Percentiles rank a stretch among this genome's conserved stretches.
phyloP scores from a whole-genome alignment of 83 land plant species.

The Diphasiastrum complanatum region DNA sequence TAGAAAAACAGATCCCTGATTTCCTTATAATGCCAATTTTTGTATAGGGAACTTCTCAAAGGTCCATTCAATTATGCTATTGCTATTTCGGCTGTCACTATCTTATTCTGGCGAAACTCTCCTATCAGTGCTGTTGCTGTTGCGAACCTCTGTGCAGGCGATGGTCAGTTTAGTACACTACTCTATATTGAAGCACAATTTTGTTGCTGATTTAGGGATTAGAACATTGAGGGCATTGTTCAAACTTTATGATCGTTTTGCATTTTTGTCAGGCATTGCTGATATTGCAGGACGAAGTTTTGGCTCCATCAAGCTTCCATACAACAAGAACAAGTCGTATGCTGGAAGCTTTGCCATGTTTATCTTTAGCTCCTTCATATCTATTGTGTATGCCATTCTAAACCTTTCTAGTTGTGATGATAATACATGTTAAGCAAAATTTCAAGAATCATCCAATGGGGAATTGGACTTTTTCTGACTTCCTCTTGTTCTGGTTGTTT shows the following conservation, averaged over 20 bases:
- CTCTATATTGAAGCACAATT: too few species aligned
- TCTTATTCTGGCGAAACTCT: conserved; percentile 71
- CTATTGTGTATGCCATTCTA: conserved; percentile 67
- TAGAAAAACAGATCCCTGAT: too few species aligned
- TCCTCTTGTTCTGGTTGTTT: too few species aligned
- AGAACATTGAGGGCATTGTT: too few species aligned
- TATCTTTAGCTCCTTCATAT: conserved; percentile 53
- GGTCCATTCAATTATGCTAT: conserved; percentile 90
- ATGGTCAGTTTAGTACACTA: conserved; percentile 71
- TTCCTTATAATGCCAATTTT: too few species aligned
- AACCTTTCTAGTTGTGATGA: too few species aligned
- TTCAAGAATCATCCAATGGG: too few species aligned
- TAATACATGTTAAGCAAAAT: too few species aligned
- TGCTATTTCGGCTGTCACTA: conserved; percentile 56
- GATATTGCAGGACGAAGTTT: conserved; percentile 78
- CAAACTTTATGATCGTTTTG: background rate
- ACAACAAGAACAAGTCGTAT: conserved; percentile 66
- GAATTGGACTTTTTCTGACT: too few species aligned
- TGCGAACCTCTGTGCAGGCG: conserved; percentile 94
- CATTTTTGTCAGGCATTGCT: conserved; percentile 63
- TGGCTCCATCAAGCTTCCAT: conserved; percentile 65
- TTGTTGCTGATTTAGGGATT: too few species aligned
- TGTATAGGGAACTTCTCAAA: conserved; percentile 76
- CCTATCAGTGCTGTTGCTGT: conserved; percentile 65
- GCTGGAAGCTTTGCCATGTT: conserved; percentile 80